Evolutionary conservation across 164 flowering plant species (phyloP), one percentile per base, ranked within the genome.

Genomic region (Liquidambar formosana): DNA sequence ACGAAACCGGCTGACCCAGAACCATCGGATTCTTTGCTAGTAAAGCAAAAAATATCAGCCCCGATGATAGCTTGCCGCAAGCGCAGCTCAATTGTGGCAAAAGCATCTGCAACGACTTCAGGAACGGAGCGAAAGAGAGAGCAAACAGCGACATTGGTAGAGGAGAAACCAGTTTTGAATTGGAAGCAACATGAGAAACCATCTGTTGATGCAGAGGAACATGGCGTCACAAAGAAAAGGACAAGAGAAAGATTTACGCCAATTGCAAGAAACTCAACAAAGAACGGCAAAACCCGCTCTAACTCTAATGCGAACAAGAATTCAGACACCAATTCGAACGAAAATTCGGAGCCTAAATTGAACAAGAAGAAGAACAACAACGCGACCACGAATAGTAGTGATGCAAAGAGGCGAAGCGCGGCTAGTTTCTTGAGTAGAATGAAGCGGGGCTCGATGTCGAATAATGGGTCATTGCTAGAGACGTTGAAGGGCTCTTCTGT

Each of bases 371-470:
- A 61, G 18, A 44, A 22, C 28, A 22, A 63, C 33, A 26, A 15
- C 8, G 26, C 73, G 0, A 48, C 52, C 21, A 48, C 73, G 21
- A 11, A 26, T 16, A 45, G 43, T 38, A 38, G 4, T 2, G 6
- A 1, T 16, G 67, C 75, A 18, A 88, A 81, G 79, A 88, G 83
- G 75, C 72, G 80, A 22, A 79, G 85, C 18, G 89, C 79, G 26
- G 84, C 86, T 0, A 78, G 76, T 68, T 86, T 86, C 77, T 76
- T 88, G 70, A 81, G 77, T 45, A 75, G 85, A 53, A 81, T 88
- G 77, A 88, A 85, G 59, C 71, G 76, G 44, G 72, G 73, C 19
- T 66, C 82, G 1, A 71, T 80, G 4, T 38, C 63, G 14, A 41
- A 60, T 33, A 60, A 27, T n/a, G 63, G 63, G 21, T n/a, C 63